Percentiles rank a stretch among this genome's conserved stretches.
phyloP scores from a whole-genome alignment of 805 yeast genomes.

The Wickerhamomyces subpelliculosus region DNA sequence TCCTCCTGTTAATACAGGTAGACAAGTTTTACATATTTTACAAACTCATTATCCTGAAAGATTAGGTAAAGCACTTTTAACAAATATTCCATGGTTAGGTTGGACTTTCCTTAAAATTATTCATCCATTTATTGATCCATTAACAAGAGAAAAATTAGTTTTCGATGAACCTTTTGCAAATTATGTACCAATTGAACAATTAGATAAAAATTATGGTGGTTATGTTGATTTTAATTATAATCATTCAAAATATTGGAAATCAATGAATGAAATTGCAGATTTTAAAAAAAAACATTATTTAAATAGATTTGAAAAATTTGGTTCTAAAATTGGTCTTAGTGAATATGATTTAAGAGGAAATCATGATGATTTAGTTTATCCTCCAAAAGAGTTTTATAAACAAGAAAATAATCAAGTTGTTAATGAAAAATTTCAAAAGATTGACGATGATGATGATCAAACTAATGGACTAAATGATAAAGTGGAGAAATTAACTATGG shows the following conservation, averaged over 20 bases:
- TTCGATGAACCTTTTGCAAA: slow-evolving; percentile 83
- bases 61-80: slow-evolving; percentile 83
- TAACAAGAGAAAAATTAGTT: slow-evolving; percentile 88
- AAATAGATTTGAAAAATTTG: slow-evolving; percentile 64
- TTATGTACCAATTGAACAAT: slow-evolving; percentile 74
- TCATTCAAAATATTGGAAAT: slow-evolving; percentile 77
- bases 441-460: not conserved
- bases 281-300: slow-evolving; percentile 56
- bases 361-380: slow-evolving; percentile 22
- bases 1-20: slow-evolving; percentile 85
- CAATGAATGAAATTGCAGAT: slow-evolving; percentile 52
- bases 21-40: slow-evolving; percentile 85
- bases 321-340: slow-evolving; percentile 67
- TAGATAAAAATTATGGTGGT: slow-evolving; percentile 85
- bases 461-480: no score
- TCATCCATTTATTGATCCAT: slow-evolving; percentile 93
- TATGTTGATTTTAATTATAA: slow-evolving; percentile 73
- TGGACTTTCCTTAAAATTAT: slow-evolving; percentile 89
- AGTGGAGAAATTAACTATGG: not conserved
- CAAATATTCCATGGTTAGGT: slow-evolving; percentile 91
- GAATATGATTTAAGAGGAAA: slow-evolving; percentile 69
- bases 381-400: slow-evolving; percentile 10
- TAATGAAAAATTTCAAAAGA: not conserved
- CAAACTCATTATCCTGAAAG: slow-evolving; percentile 98
- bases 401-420: not conserved